A percentile compares a stretch with the other conserved stretches of the same genome.
Evolutionary conservation across 2,329 filamentous ascomycete species (phyloP).

Genomic region (Aspergillus intermedius): DNA sequence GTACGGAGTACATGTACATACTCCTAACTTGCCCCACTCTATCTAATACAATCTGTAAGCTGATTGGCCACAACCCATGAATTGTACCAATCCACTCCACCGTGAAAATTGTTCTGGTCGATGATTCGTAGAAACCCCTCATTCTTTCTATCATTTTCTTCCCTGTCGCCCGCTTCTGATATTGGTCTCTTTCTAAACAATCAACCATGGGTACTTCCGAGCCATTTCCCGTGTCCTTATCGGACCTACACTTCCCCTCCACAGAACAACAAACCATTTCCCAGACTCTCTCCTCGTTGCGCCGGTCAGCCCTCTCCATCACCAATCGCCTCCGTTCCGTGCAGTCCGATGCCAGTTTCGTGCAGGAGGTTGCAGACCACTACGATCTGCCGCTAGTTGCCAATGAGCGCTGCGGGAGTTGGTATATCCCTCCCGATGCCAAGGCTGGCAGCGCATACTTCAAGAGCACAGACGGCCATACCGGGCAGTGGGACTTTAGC

Average conservation of each 20-base stretch:
- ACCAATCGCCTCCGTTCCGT: conserved; percentile 79
- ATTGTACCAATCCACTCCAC: not conserved
- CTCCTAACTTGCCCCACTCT: no score
- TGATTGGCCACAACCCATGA: not conserved
- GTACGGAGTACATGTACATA: not conserved
- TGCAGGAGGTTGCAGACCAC: conserved; percentile 48
- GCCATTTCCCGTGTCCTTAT: conserved; percentile 29
- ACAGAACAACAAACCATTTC: conserved; percentile 54
- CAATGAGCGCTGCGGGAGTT: conserved; percentile 92
- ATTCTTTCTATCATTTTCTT: not conserved
- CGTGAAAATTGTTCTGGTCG: no score
- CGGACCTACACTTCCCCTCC: conserved; percentile 49
- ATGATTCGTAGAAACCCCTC: not conserved
- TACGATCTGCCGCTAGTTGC: conserved; percentile 66
- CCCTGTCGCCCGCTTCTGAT: not conserved
- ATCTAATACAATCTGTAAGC: no score
- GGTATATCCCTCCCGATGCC: conserved; percentile 67
- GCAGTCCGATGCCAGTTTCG: conserved; percentile 67
- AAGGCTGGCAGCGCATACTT: conserved; percentile 82
- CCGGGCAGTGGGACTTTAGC: conserved; percentile 85
- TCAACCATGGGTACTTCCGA: conserved; percentile 23
- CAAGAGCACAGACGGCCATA: conserved; percentile 95
- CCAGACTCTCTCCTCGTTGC: conserved; percentile 63
- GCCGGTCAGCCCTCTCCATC: conserved; percentile 68
- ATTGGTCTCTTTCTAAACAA: no score